Evolutionary conservation across 345 rosid species (phyloP), one percentile per base, ranked within the genome.

Genomic region (Citrus inodora): DNA sequence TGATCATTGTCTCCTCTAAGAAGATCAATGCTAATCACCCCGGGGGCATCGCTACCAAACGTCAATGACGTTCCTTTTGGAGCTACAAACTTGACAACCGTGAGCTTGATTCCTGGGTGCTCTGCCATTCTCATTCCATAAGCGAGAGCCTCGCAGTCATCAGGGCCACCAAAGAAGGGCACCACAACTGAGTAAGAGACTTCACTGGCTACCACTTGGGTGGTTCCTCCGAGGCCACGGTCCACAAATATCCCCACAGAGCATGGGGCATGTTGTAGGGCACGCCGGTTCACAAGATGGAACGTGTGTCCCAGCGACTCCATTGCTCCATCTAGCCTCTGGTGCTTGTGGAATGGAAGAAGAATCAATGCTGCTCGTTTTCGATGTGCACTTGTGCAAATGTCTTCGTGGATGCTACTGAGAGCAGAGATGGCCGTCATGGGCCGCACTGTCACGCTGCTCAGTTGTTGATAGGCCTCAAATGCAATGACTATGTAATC

Each of bases 391-490:
- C 89, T 88, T 21, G 84, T 76, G 86, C 91, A 89, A 40, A 93
- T 90, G 74, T 93, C 95, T 58, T 80, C 89, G 62, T 90, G 94
- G 71, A 91, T 90, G 71, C 76, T 87, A 59, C 59, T 24, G 24
- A 93, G 81, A 13, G 87, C 79, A 6, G 98, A 91, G 75, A 93
- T 91, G 25, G 94, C 95, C 0, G 93, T 92, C 97, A 92, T 92
- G 6, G 97, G 95, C 37, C 97, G 89, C 80, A 94, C 88, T 0
- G 85, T 79, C n/a, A 90, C 93, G 0, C 84, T 78, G 72, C 94
- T 78, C 25, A 94, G 93, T 71, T 90, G 93, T 58, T 86, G 90
- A 80, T 88, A 92, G 38, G 92, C 90, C 78, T 94, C 94, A 21
- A 92, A 92, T 0, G 95, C 88, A 14, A 88, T 85, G 19, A 89